A percentile compares a stretch with the other conserved stretches of the same genome.
Evolutionary conservation across 805 yeast species (phyloP).

Genomic region (Myxozyma sirexii): DNA sequence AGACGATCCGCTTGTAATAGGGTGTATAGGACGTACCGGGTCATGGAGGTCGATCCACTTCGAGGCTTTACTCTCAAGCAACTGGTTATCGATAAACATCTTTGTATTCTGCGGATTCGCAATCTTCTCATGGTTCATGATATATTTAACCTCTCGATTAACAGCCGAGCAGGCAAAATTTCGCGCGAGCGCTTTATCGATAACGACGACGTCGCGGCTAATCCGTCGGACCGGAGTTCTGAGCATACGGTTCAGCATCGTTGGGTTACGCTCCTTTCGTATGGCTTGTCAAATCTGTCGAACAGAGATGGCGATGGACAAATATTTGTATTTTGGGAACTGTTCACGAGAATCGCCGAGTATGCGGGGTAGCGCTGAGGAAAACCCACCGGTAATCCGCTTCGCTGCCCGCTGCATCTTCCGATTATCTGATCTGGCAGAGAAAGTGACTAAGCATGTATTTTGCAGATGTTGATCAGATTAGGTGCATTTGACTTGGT

Average conservation of each 20-base stretch:
- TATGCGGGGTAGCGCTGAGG: too few species aligned
- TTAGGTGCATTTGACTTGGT: too few species aligned
- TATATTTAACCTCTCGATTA: slow-evolving; percentile 9
- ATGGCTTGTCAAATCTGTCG: too few species aligned
- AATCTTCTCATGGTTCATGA: slow-evolving; percentile 22
- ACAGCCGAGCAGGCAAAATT: slow-evolving; percentile 4
- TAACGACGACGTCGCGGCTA: neutral
- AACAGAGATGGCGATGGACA: too few species aligned
- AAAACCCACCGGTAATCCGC: too few species aligned
- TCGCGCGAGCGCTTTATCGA: neutral
- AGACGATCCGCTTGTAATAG: neutral
- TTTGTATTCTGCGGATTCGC: slow-evolving; percentile 43
- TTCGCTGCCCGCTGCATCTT: too few species aligned
- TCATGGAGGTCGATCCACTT: slow-evolving; percentile 72
- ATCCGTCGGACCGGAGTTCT: neutral
- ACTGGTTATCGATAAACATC: slow-evolving; percentile 51
- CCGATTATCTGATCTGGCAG: too few species aligned
- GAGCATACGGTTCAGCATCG: neutral
- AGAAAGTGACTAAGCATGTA: too few species aligned
- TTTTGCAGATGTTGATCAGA: too few species aligned
- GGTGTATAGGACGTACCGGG: slow-evolving; percentile 46
- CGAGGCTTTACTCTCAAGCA: slow-evolving; percentile 52
- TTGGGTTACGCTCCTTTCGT: neutral
- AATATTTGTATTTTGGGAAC: too few species aligned
- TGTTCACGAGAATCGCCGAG: too few species aligned